phyloP scores from a whole-genome alignment of 129 eudicot genomes.

The Artemisia argyi region DNA sequence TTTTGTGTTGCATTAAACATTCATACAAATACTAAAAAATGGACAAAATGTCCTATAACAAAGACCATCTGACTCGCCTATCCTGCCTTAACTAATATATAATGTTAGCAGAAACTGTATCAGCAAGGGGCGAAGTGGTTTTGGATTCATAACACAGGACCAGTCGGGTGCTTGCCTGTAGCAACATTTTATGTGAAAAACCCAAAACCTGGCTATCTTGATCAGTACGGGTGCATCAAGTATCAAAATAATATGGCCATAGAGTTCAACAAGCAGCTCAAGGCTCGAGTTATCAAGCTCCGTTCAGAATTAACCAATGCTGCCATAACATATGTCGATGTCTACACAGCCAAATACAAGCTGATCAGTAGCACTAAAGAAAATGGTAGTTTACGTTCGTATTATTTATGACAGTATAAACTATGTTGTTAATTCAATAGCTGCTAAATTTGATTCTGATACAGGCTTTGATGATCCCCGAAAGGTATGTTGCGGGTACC shows the following conservation, averaged over 20 bases:
- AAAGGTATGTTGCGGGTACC: conserved; percentile 62
- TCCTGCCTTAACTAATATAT: conserved; percentile 4
- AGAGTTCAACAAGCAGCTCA: conserved; percentile 59
- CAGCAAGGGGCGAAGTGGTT: conserved; percentile 61
- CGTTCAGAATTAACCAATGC: conserved; percentile 51
- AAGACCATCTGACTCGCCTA: too few species aligned
- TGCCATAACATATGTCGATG: conserved; percentile 62
- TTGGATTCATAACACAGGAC: conserved; percentile 78
- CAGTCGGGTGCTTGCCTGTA: conserved; percentile 68
- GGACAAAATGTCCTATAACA: too few species aligned
- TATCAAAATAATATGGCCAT: conserved; percentile 51
- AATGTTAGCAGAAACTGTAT: conserved; percentile 54
- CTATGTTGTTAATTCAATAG: too few species aligned
- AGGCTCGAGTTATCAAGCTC: conserved; percentile 42
- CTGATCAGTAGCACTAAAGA: conserved; percentile 43
- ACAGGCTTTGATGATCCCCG: conserved; percentile 63
- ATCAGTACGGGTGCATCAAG: conserved; percentile 54
- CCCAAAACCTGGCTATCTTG: conserved; percentile 57
- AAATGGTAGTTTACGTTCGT: conserved; percentile 34
- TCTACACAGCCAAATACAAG: conserved; percentile 58
- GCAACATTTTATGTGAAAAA: conserved; percentile 24
- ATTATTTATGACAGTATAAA: neutral
- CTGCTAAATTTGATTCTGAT: neutral
- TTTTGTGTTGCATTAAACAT: too few species aligned
- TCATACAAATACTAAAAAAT: too few species aligned